Percentiles rank a stretch among this genome's conserved stretches.
These are phyloP conservation scores for Globomyces pollinis-pini DNA, from an alignment of 192 early-diverging fungal species.

Conservation along the genomic window DNA sequence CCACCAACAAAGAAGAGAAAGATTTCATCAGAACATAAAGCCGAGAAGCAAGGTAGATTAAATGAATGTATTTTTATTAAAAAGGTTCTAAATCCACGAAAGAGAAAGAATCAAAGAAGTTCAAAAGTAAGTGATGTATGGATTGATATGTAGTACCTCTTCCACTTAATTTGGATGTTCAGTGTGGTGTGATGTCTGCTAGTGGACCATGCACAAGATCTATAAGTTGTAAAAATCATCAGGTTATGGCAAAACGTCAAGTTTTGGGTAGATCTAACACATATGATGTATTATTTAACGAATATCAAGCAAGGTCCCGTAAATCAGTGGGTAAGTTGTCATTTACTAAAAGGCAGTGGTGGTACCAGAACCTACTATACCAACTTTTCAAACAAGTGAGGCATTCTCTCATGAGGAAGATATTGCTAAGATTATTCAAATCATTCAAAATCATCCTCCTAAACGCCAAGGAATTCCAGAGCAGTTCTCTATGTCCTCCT, in stretches of 20 bases:
- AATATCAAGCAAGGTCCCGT: constrained; percentile 60
- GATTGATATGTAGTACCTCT: constrained; percentile 5
- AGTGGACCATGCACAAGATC: constrained; percentile 70
- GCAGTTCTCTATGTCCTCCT: not conserved
- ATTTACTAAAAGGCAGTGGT: not conserved
- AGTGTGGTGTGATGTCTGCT: constrained; percentile 74
- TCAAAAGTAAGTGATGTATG: too few relatives aligned
- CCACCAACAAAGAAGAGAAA: constrained; percentile 42
- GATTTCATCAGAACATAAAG: not conserved
- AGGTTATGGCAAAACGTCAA: constrained; percentile 75
- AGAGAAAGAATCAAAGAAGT: too few relatives aligned
- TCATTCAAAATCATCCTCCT: not conserved
- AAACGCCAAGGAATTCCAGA: not conserved
- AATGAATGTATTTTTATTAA: not conserved
- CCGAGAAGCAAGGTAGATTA: not conserved
- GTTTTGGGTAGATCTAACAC: constrained; percentile 76
- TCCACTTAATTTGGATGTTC: constrained; percentile 81
- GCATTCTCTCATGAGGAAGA: not conserved
- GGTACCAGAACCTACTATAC: not conserved
- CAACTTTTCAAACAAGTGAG: not conserved
- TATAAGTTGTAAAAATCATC: constrained; percentile 93
- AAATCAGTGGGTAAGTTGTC: not conserved
- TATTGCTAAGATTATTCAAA: not conserved
- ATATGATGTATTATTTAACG: constrained; percentile 71
- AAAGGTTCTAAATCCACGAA: too few relatives aligned